Base-by-base conservation (phyloP, 148 eudicot genomes). In the Suaeda aralocaspica region DNA sequence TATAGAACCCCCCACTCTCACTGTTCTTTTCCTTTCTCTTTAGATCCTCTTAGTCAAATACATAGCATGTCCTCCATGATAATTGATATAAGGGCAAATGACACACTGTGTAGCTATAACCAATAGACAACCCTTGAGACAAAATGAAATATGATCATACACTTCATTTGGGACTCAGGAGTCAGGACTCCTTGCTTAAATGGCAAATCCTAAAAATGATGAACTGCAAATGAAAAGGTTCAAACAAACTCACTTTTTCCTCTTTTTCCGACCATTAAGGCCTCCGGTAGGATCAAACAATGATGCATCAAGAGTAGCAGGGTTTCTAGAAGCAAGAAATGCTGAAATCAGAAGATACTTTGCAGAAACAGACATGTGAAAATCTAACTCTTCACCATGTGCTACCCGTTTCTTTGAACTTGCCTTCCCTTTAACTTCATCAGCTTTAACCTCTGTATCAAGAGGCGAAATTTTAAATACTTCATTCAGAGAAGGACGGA, bases 291-390 rank as follows among this genome's bases (percentile, higher is more conserved):
- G 86, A 82, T 93, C 98, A 77, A 93, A 91, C 65, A 88, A 69
- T 48, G 97, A 87, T 21, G 95, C 97, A 82, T 93, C 98, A 74
- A 88, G 97, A 60, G 96, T 93, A 63, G 98, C 98, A 62, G 98
- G 98, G 73, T 93, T 93, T 82, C 96, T 87, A 45, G 98, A 91
- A 67, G 98, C 98, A 65, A 93, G 82, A 69, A 91, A 93, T 63
- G 97, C 92, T 56, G 96, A 93, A 73, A 93, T 82, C 28, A 93
- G 92, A 72, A 93, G 96, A 84, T 93, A 93, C 70, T 91, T 93
- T 63, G 98, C 90, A 68, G 89, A 91, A 68, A 83, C 80, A 58
- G 97, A 83, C 91, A 93, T 89, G 77, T 93, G 89, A 66, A 91
- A 87, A 68, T 89, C 91, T 48, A 93, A 62, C 77, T 81, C 97